A percentile compares a stretch with the other conserved stretches of the same genome.
These are phyloP conservation scores for Morella rubra DNA, from an alignment of 306 rosid species.

Conservation along the genomic window DNA sequence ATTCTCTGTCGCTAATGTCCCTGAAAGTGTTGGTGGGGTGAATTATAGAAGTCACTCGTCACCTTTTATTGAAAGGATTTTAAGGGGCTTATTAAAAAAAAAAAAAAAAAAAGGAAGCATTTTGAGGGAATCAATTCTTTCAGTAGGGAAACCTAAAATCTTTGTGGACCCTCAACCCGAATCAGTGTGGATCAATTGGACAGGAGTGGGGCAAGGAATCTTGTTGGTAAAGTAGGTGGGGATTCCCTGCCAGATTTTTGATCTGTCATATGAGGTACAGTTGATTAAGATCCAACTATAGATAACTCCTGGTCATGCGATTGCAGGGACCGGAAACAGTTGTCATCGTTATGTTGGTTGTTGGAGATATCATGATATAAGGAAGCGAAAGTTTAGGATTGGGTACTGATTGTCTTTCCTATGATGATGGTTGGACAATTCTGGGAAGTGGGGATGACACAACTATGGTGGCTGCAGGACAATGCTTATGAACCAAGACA, in stretches of 20 bases:
- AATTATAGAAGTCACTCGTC: background rate
- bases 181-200: constrained; percentile 25
- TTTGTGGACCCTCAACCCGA: constrained; percentile 22
- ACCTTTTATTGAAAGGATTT: background rate
- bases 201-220: constrained; percentile 17
- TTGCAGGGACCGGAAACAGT: background rate
- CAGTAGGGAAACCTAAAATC: constrained; percentile 23
- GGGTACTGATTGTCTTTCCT: background rate
- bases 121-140: too few species aligned
- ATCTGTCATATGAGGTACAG: background rate
- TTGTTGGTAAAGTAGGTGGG: constrained; percentile 22
- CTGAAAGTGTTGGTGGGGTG: background rate
- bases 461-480: background rate
- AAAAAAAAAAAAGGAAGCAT: too few species aligned
- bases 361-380: background rate
- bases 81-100: too few species aligned
- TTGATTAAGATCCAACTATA: background rate
- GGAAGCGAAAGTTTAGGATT: background rate
- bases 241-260: constrained; percentile 17
- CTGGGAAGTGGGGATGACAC: background rate
- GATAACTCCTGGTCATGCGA: background rate
- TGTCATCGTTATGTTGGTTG: background rate
- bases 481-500: background rate
- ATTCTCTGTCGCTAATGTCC: background rate
- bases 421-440: background rate